phyloP scores from a whole-genome alignment of 371 early-diverging fungal genomes.

The Mucor sp. region DNA sequence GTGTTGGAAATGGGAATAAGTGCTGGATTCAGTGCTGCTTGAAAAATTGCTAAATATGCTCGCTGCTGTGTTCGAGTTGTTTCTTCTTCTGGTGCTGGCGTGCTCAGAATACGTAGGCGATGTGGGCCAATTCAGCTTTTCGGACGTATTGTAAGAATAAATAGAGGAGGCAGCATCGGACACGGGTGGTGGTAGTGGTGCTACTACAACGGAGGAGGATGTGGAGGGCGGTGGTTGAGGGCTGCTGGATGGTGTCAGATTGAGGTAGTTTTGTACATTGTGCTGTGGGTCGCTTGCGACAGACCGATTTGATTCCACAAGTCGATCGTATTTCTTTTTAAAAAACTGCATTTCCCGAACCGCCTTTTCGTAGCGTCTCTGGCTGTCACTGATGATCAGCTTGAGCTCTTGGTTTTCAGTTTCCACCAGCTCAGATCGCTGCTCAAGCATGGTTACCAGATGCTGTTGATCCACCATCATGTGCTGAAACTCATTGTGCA shows the following conservation, averaged over 20 bases:
- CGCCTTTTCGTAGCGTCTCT: slow-evolving; percentile 49
- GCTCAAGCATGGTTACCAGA: slow-evolving; percentile 31
- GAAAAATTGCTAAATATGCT: slow-evolving; percentile 25
- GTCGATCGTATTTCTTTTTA: slow-evolving; percentile 39
- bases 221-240: neutral
- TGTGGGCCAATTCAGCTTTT: slow-evolving; percentile 5
- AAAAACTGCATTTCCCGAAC: slow-evolving; percentile 55
- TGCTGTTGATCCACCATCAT: slow-evolving; percentile 35
- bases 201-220: neutral
- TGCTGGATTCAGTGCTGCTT: slow-evolving; percentile 19
- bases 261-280: neutral
- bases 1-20: slow-evolving; percentile 7
- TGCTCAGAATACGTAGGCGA: neutral
- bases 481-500: slow-evolving; percentile 27
- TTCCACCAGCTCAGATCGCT: slow-evolving; percentile 24
- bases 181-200: neutral
- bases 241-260: neutral
- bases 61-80: slow-evolving; percentile 17
- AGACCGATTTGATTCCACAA: slow-evolving; percentile 13
- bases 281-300: neutral
- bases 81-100: neutral
- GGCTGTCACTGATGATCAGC: slow-evolving; percentile 28
- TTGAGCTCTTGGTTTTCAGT: slow-evolving; percentile 35
- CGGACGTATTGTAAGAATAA: neutral
- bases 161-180: neutral